phyloP scores from a whole-genome alignment of 371 early-diverging fungal species.

The Apophysomyces elegans region DNA sequence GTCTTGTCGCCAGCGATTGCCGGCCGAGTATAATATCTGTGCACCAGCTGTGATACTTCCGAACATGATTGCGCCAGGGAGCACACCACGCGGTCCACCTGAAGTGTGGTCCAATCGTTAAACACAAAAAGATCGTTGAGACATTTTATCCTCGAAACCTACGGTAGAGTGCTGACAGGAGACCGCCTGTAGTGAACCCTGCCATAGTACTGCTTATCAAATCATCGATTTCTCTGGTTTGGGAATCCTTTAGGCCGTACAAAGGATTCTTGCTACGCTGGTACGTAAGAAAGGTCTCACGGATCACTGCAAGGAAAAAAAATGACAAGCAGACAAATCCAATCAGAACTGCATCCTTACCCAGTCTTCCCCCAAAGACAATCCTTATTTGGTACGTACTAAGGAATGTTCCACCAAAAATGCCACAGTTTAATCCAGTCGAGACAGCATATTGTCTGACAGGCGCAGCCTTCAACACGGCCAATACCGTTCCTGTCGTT shows the following conservation, averaged over 20 bases:
- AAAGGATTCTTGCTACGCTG: constrained; percentile 58
- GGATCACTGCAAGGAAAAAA: constrained; percentile 29
- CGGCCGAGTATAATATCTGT: constrained; percentile 34
- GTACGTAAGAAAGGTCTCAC: constrained; percentile 58
- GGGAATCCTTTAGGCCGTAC: constrained; percentile 61
- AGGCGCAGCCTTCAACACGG: constrained; percentile 43
- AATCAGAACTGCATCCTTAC: no score
- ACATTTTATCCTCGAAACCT: constrained; percentile 16
- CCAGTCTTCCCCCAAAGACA: no score
- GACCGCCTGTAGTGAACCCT: constrained; percentile 61
- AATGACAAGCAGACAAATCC: not conserved
- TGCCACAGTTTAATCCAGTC: constrained; percentile 47
- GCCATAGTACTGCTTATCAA: constrained; percentile 62
- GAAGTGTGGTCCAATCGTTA: not conserved
- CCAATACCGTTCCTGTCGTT: constrained; percentile 55
- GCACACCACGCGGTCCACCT: constrained; percentile 57
- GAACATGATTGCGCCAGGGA: constrained; percentile 59
- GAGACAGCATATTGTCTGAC: constrained; percentile 40
- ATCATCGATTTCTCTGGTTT: constrained; percentile 60
- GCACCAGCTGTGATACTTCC: constrained; percentile 41
- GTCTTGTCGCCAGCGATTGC: constrained; percentile 48
- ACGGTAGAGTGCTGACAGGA: constrained; percentile 56
- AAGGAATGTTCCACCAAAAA: constrained; percentile 52
- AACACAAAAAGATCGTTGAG: no score
- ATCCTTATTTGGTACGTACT: constrained; percentile 28